Conservation (phyloP, 1,284 basidiomycete species). For the Amylostereum areolatum region DNA sequence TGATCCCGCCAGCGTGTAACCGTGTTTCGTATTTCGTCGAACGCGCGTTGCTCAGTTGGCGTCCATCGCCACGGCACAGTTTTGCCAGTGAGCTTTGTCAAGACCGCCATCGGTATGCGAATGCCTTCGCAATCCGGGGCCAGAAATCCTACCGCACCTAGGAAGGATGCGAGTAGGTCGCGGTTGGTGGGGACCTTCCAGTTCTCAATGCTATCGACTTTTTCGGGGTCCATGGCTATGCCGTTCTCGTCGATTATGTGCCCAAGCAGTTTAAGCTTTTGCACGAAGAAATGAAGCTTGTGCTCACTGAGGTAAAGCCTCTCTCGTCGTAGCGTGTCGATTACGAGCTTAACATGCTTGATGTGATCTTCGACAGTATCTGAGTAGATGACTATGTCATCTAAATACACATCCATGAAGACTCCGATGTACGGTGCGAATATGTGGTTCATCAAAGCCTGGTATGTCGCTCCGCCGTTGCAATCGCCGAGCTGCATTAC, state of each 20-base stretch:
- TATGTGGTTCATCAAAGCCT: constrained; percentile 27
- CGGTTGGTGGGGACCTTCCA: constrained; percentile 23
- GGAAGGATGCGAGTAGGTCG: constrained; percentile 16
- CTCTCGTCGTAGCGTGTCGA: constrained; percentile 16
- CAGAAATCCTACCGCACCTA: constrained; percentile 20
- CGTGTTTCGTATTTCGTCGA: background rate
- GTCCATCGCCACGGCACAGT: background rate
- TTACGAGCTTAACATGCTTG: constrained; percentile 17
- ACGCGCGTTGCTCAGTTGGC: background rate
- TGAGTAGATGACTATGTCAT: constrained; percentile 27
- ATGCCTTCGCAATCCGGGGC: constrained; percentile 7
- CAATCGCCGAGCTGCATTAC: constrained; percentile 32
- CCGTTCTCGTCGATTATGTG: constrained; percentile 23
- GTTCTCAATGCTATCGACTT: constrained; percentile 21
- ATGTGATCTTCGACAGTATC: constrained; percentile 21
- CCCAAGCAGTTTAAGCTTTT: constrained; percentile 21
- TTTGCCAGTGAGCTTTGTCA: background rate
- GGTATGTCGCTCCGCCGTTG: constrained; percentile 29
- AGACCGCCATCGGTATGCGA: background rate
- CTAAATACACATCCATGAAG: constrained; percentile 24
- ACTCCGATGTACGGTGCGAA: constrained; percentile 21
- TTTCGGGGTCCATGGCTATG: constrained; percentile 24
- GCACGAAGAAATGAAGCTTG: constrained; percentile 23
- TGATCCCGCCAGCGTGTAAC: background rate
- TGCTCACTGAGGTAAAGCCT: constrained; percentile 18